Evolutionary conservation across 768 basidiomycete species (phyloP).

Genomic region (Macrolepiota albuminosa): DNA sequence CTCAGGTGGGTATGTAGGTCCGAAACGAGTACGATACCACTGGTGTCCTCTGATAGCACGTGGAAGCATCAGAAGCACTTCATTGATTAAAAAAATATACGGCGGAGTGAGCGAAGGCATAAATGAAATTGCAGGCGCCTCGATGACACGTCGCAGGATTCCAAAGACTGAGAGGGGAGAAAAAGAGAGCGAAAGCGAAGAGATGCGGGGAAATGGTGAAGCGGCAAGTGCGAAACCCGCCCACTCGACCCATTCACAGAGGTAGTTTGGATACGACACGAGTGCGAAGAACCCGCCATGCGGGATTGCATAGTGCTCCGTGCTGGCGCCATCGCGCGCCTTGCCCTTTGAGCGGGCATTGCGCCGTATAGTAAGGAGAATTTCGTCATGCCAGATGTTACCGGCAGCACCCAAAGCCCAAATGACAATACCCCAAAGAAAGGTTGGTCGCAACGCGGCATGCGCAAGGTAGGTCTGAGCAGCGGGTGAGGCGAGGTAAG

Average conservation of each 20-base stretch:
- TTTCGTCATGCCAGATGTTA: constrained; percentile 88
- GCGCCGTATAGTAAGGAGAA: constrained; percentile 78
- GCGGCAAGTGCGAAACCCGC: constrained; percentile 79
- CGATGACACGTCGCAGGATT: background rate
- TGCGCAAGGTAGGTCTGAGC: constrained; percentile 38
- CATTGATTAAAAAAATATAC: constrained; percentile 72
- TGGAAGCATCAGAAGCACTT: constrained; percentile 76
- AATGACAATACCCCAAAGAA: constrained; percentile 58
- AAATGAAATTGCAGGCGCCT: constrained; percentile 26
- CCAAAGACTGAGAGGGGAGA: constrained; percentile 17
- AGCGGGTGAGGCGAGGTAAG: constrained; percentile 59
- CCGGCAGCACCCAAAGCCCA: constrained; percentile 73
- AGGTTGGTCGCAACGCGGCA: constrained; percentile 27
- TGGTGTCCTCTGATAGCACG: constrained; percentile 75
- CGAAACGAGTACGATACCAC: constrained; percentile 83
- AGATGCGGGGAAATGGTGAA: constrained; percentile 36
- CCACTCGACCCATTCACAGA: constrained; percentile 97
- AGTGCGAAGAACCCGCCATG: constrained; percentile 70
- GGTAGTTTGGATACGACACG: constrained; percentile 90
- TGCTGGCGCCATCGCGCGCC: constrained; percentile 16
- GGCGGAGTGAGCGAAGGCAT: constrained; percentile 57
- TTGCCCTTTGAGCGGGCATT: constrained; percentile 41
- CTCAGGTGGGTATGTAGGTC: constrained; percentile 68
- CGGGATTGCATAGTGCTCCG: constrained; percentile 51
- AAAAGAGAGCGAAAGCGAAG: constrained; percentile 14